Conservation (phyloP, 768 basidiomycete species). For the Suillus subalutaceus region DNA sequence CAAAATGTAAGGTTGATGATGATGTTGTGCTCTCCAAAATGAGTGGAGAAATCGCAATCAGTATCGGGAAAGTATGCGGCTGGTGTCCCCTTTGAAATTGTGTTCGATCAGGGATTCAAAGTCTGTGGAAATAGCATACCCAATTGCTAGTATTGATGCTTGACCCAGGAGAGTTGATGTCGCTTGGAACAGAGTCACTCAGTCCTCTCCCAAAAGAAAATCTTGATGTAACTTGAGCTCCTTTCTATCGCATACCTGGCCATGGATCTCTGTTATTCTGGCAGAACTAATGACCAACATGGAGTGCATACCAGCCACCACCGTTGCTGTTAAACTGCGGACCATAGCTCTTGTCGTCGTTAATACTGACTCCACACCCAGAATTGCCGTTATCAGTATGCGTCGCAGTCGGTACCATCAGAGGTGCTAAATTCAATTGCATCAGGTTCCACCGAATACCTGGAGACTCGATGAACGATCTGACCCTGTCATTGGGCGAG, state of each 20-base stretch:
- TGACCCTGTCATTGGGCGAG: conserved; percentile 36
- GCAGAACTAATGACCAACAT: neutral
- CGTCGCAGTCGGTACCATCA: conserved; percentile 28
- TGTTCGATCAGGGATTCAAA: neutral
- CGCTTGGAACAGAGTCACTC: conserved; percentile 37
- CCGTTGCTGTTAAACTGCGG: conserved; percentile 38
- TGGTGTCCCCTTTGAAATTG: conserved; percentile 51
- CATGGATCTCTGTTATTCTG: neutral
- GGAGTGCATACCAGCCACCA: conserved; percentile 37
- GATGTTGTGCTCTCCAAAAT: conserved; percentile 63
- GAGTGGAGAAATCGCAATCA: conserved; percentile 55
- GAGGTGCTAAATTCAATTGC: conserved; percentile 16
- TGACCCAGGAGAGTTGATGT: conserved; percentile 28
- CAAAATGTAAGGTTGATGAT: conserved; percentile 54
- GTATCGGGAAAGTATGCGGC: conserved; percentile 62
- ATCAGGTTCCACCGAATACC: conserved; percentile 5
- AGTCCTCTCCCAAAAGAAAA: conserved; percentile 46
- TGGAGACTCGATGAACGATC: neutral
- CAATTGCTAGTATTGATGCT: conserved; percentile 27
- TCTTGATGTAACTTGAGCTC: conserved; percentile 31
- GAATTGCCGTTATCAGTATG: conserved; percentile 24
- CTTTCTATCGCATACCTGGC: conserved; percentile 41
- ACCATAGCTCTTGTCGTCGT: conserved; percentile 36
- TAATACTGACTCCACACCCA: conserved; percentile 36
- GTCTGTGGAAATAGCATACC: conserved; percentile 16